These are phyloP conservation scores for Collariella sp. DNA, from an alignment of 495 filamentous ascomycete species.

Conservation along the genomic window DNA sequence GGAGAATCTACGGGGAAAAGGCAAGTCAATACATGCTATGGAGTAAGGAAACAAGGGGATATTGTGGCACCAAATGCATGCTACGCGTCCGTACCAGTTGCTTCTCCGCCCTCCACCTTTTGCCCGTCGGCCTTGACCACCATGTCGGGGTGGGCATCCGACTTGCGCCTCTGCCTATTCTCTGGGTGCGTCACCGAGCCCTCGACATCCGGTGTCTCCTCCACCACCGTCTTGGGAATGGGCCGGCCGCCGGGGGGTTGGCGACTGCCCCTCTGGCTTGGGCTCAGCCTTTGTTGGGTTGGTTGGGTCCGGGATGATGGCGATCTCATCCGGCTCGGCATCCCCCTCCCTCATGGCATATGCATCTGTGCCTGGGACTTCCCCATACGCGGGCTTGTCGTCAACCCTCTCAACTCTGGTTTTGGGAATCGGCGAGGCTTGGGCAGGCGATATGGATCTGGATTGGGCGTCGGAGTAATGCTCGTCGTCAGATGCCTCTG, in stretches of 20 bases:
- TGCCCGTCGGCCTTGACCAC: constrained; percentile 37
- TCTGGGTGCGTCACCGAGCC: constrained; percentile 34
- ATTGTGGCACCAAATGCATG: constrained; percentile 14
- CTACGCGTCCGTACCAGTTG: constrained; percentile 34
- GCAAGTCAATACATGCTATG: constrained; percentile 28
- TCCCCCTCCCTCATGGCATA: constrained; percentile 68
- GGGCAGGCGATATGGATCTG: constrained; percentile 47
- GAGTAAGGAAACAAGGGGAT: constrained; percentile 8
- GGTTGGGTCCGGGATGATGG: constrained; percentile 41
- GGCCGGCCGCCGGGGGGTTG: constrained; percentile 36
- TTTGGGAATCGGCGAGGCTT: constrained; percentile 59
- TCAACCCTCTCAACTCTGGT: constrained; percentile 75
- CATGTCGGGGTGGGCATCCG: constrained; percentile 42
- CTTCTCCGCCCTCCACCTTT: constrained; percentile 18
- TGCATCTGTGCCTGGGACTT: constrained; percentile 76
- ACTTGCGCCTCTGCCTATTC: constrained; percentile 31
- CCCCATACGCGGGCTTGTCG: constrained; percentile 62
- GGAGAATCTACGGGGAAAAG: constrained; percentile 31
- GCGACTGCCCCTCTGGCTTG: constrained; percentile 20
- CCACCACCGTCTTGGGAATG: constrained; percentile 43
- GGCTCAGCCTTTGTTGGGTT: constrained; percentile 10
- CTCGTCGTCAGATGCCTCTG: constrained; percentile 66
- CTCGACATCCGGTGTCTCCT: constrained; percentile 38
- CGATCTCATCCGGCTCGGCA: constrained; percentile 69
- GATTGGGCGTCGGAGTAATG: constrained; percentile 89